These are phyloP conservation scores for Lachnellula occidentalis DNA, from an alignment of 2,329 filamentous ascomycete genomes.

Conservation along the genomic window DNA sequence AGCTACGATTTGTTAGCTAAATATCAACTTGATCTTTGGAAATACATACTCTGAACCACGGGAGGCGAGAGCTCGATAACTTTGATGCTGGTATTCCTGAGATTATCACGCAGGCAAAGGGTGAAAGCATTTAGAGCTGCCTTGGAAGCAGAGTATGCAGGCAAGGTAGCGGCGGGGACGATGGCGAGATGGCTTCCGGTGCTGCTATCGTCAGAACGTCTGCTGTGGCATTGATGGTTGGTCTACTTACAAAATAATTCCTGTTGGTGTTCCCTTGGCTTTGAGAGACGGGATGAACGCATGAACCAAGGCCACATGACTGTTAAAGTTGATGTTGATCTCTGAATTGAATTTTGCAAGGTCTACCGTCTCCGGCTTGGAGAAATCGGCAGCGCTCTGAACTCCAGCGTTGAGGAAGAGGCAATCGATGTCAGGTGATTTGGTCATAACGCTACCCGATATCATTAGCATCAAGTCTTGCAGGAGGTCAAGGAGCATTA, in stretches of 20 bases:
- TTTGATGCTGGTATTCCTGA: conserved; percentile 33
- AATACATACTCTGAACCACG: conserved; percentile 23
- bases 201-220: conserved; percentile 2
- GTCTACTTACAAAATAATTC: conserved; percentile 17
- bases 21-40: background rate
- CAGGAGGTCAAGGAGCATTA: background rate
- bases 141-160: conserved; percentile 16
- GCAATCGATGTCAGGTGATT: conserved; percentile 47
- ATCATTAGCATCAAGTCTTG: background rate
- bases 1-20: conserved; percentile 13
- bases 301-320: conserved; percentile 36
- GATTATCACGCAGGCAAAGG: conserved; percentile 38
- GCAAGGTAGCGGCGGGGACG: conserved; percentile 21
- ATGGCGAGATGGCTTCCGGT: conserved; percentile 18
- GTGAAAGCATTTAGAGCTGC: conserved; percentile 23
- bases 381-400: conserved; percentile 44
- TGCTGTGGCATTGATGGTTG: background rate
- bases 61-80: conserved; percentile 39
- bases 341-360: conserved; percentile 34
- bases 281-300: conserved; percentile 33
- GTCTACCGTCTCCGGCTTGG: conserved; percentile 38
- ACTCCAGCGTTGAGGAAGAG: conserved; percentile 54
- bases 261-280: conserved; percentile 6
- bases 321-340: conserved; percentile 38
- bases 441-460: conserved; percentile 24